Percentiles rank a stretch among this genome's conserved stretches.
These are phyloP conservation scores for Veloboletus limbatus DNA, from an alignment of 1,284 basidiomycete genomes.

Conservation along the genomic window DNA sequence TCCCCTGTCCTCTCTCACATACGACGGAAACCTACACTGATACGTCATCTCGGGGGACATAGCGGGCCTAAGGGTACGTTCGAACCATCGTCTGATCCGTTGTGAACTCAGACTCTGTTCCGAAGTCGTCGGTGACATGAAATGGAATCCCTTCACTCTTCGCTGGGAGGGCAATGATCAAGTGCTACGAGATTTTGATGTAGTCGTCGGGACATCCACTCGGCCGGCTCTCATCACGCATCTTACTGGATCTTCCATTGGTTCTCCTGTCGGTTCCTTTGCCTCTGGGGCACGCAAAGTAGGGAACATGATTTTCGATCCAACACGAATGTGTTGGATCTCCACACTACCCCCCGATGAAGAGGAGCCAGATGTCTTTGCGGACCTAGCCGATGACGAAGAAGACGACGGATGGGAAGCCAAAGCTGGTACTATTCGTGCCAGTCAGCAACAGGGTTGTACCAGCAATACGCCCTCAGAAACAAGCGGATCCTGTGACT, in stretches of 20 bases:
- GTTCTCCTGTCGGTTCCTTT: conserved; percentile 76
- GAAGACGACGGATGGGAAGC: conserved; percentile 67
- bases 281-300: conserved; percentile 80
- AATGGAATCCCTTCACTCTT: conserved; percentile 85
- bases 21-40: conserved; percentile 77
- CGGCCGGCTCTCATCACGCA: conserved; percentile 96
- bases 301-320: conserved; percentile 97
- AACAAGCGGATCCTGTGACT: conserved; percentile 36
- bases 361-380: conserved; percentile 91
- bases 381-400: conserved; percentile 85
- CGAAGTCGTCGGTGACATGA: conserved; percentile 91
- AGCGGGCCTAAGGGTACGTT: conserved; percentile 73
- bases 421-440: conserved; percentile 77
- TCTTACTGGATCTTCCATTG: conserved; percentile 75
- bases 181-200: conserved; percentile 86
- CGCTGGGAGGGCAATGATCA: conserved; percentile 98
- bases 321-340: conserved; percentile 91
- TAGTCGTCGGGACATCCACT: conserved; percentile 73
- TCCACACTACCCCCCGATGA: conserved; percentile 81
- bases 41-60: conserved; percentile 77
- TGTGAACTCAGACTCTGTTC: conserved; percentile 16
- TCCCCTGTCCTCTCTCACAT: conserved; percentile 45
- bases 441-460: conserved; percentile 46
- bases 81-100: conserved; percentile 3
- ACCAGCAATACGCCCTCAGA: conserved; percentile 35